Conservation (phyloP, 1,284 basidiomycete species). For the Malassezia caprae region DNA sequence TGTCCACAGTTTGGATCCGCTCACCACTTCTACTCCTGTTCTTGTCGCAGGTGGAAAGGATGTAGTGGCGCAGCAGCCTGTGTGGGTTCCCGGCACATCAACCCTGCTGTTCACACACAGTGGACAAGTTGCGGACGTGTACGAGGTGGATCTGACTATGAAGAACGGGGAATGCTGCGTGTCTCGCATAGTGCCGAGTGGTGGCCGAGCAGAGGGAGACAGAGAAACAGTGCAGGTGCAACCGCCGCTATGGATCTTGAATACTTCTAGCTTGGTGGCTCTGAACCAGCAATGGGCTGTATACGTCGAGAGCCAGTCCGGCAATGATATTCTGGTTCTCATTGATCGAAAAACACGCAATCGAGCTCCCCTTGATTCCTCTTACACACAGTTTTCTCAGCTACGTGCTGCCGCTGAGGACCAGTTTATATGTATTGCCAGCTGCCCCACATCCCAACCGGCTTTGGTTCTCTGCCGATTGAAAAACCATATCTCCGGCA, state of each 20-base stretch:
- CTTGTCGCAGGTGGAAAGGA: slow-evolving; percentile 18
- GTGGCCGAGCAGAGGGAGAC: background rate
- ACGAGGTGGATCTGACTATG: background rate
- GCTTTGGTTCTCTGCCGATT: slow-evolving; percentile 19
- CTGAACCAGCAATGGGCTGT: background rate
- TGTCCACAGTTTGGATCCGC: slow-evolving; percentile 9
- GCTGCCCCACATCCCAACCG: slow-evolving; percentile 17
- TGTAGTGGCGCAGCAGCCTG: slow-evolving; percentile 41
- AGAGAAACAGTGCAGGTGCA: background rate
- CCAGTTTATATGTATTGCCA: slow-evolving; percentile 22
- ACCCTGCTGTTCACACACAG: slow-evolving; percentile 55
- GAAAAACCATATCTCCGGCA: background rate
- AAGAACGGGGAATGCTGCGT: background rate
- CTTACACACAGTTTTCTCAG: slow-evolving; percentile 6
- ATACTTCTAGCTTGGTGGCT: slow-evolving; percentile 4
- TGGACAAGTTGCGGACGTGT: background rate
- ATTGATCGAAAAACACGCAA: background rate
- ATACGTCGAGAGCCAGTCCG: slow-evolving; percentile 2
- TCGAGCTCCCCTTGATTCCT: background rate
- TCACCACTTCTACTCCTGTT: slow-evolving; percentile 13
- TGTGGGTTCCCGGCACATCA: slow-evolving; percentile 53
- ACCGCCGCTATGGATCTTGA: slow-evolving; percentile 9
- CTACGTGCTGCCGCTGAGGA: slow-evolving; percentile 12
- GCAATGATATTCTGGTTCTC: background rate
- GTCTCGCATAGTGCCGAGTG: background rate